These are phyloP conservation scores for Candida argentea DNA, from an alignment of 805 yeast species.

Conservation along the genomic window DNA sequence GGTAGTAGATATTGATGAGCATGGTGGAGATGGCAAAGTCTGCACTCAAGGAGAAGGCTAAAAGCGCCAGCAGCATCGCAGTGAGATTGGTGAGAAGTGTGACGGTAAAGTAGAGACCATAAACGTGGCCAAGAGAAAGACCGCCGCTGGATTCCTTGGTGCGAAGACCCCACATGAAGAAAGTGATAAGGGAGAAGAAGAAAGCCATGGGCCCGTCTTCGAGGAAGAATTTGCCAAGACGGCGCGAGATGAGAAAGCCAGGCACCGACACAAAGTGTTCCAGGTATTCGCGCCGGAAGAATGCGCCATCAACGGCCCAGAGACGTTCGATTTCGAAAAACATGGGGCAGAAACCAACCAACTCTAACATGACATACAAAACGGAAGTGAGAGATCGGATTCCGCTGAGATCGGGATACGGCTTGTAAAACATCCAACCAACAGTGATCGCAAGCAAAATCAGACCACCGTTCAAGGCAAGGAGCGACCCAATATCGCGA, in stretches of 20 bases:
- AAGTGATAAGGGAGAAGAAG: conserved; percentile 50
- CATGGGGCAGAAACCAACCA: conserved; percentile 30
- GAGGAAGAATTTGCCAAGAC: conserved; percentile 51
- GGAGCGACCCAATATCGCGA: conserved; percentile 23
- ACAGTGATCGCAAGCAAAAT: conserved; percentile 45
- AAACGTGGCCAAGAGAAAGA: conserved; percentile 7
- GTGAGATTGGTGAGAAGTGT: conserved; percentile 9
- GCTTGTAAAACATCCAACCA: conserved; percentile 72
- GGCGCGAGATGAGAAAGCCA: conserved; percentile 59
- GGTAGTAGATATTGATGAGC: conserved; percentile 12
- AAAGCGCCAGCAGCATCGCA: conserved; percentile 12
- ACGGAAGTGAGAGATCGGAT: conserved; percentile 43
- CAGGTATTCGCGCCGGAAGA: conserved; percentile 47
- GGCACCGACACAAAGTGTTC: conserved; percentile 57
- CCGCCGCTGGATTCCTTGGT: conserved; percentile 9
- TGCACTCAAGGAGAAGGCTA: conserved; percentile 12
- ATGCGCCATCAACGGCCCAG: conserved; percentile 27
- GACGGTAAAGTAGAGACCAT: conserved; percentile 13
- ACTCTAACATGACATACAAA: conserved; percentile 27
- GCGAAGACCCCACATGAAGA: conserved; percentile 70
- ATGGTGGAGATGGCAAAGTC: conserved; percentile 13
- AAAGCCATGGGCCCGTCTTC: conserved; percentile 63
- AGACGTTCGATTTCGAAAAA: conserved; percentile 29
- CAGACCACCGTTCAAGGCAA: conserved; percentile 29
- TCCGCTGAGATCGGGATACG: conserved; percentile 51